Evolutionary conservation across 73 alveolate genomes (phyloP).

Genomic region (Tetrahymena elliotti): DNA sequence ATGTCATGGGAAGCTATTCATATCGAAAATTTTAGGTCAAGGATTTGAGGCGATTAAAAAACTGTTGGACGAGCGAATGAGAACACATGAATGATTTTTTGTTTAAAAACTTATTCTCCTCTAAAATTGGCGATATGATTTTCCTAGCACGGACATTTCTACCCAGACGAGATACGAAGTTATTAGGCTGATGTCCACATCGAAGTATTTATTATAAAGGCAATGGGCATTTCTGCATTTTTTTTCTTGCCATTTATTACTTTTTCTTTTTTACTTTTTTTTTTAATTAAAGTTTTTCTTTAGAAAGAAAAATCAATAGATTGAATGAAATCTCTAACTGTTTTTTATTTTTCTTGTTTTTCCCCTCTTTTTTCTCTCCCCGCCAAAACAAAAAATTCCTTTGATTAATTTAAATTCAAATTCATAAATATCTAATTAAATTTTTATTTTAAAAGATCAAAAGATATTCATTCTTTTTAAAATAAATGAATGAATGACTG

Average conservation of each 20-base stretch:
- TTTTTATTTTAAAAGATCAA: not conserved
- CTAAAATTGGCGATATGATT: not conserved
- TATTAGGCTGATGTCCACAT: not conserved
- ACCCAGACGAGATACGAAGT: not conserved
- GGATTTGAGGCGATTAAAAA: not conserved
- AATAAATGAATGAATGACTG: too few species aligned
- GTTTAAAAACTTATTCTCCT: not conserved
- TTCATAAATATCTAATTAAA: not conserved
- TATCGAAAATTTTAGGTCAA: not conserved
- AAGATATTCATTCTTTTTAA: too few species aligned
- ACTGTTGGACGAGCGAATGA: slow-evolving; percentile 3
- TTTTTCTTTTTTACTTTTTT: not conserved
- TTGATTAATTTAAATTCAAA: not conserved
- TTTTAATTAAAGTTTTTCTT: not conserved
- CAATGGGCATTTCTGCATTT: not conserved
- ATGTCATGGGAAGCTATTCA: not conserved
- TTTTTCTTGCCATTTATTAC: not conserved
- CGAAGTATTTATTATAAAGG: not conserved
- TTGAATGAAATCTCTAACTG: not conserved
- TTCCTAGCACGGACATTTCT: slow-evolving; percentile 1
- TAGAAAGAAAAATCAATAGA: not conserved
- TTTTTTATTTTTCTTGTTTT: not conserved
- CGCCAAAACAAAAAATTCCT: not conserved
- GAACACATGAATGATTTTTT: not conserved
- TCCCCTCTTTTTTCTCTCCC: not conserved